Evolutionary conservation across 2,329 filamentous ascomycete genomes (phyloP), one percentile per base, ranked within the genome.

Genomic region (Talaromyces sp.): DNA sequence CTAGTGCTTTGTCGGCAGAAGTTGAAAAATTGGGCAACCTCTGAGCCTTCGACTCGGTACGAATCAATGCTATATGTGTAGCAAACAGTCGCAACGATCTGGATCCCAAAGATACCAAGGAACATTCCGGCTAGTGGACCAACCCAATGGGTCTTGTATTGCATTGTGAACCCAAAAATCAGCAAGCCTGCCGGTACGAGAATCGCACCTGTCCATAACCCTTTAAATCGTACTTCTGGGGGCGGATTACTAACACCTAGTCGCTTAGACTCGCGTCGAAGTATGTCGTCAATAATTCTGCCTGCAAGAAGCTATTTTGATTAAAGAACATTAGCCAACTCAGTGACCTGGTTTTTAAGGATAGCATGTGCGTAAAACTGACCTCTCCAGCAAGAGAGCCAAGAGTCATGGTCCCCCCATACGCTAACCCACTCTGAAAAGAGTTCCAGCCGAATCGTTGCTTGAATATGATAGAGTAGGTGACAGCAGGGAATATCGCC

Each of bases 401-500:
- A 51, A 57, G 51, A 24, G 56, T 57, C 56, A 57, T 57, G 9
- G 70, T 65, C n/a, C 65, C 67, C 19, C 70, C 71, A 54, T 68
- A 72, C 10, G 66, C 67, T 17, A 72, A 63, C 2, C 69, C 71
- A 48, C 70, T 69, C 21, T 66, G 64, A 7, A 72, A 65, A 11
- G 70, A 68, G 48, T 68, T 65, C 68, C 69, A 73, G 48, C 65
- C 64, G 61, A 71, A 73, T n/a, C 62, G 61, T 50, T 65, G 59
- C 9, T 64, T 56, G 61, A 73, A 72, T 26, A 71, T 70, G 35
- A 66, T 65, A 9, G 70, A 68, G 19, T 70, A 69, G 3, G 71
- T 73, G 2, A 72, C 71, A 14, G 71, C 71, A 10, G 69, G 68
- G 10, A 73, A 63, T 38, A 73, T 71, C 29, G 66, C 67, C 9